A percentile compares a stretch with the other conserved stretches of the same genome.
phyloP scores from a whole-genome alignment of 148 eudicot species.

The Rhododendron williamsianum region DNA sequence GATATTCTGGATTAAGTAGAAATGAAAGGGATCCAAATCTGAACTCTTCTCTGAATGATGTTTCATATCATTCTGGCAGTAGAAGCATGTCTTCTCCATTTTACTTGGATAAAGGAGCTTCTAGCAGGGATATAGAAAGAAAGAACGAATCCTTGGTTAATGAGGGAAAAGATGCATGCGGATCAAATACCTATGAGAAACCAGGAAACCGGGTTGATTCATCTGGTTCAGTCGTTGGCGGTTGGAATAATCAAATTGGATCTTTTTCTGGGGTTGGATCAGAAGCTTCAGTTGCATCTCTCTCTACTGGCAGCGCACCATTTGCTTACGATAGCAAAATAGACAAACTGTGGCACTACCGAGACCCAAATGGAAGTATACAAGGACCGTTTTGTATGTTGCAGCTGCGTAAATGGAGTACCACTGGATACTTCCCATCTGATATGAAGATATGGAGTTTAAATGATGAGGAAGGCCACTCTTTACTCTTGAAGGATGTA shows the following conservation, averaged over 20 bases:
- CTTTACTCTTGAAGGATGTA: constrained; percentile 60
- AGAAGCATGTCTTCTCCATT: constrained; percentile 24
- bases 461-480: constrained; percentile 43
- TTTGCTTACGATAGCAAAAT: constrained; percentile 35
- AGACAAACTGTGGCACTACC: constrained; percentile 77
- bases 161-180: constrained; percentile 30
- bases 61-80: constrained; percentile 11
- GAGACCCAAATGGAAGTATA: constrained; percentile 69
- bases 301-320: constrained; percentile 29
- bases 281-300: constrained; percentile 35
- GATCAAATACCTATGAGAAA: constrained; percentile 28
- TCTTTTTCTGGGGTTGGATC: constrained; percentile 28
- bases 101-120: constrained; percentile 37
- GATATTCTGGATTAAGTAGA: constrained; percentile 25
- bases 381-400: constrained; percentile 87
- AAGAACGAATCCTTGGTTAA: constrained; percentile 7
- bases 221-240: constrained; percentile 17
- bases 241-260: constrained; percentile 30
- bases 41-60: not conserved
- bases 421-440: constrained; percentile 61
- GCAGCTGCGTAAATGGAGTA: constrained; percentile 78
- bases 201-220: constrained; percentile 33
- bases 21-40: constrained; percentile 13
- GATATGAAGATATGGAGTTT: constrained; percentile 81
- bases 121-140: not conserved